Conservation (phyloP, 768 basidiomycete species). For the Lactifluus volemus region DNA sequence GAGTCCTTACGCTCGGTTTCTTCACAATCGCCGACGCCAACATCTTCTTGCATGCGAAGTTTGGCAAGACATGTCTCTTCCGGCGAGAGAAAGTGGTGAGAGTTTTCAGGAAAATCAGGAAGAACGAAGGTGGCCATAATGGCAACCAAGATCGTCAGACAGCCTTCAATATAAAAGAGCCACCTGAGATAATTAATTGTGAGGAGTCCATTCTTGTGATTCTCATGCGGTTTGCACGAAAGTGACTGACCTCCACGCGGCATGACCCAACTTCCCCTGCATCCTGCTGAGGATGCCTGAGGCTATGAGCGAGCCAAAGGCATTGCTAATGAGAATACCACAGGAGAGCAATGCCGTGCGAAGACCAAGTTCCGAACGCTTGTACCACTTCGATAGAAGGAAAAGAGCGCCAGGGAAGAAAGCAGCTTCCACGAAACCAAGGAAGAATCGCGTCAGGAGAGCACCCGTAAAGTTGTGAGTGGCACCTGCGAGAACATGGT, state of each 20-base stretch:
- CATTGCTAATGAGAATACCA: slow-evolving; percentile 71
- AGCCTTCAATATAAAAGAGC: slow-evolving; percentile 65
- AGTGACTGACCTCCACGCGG: slow-evolving; percentile 58
- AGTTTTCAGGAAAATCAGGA: slow-evolving; percentile 64
- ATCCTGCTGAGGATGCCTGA: slow-evolving; percentile 65
- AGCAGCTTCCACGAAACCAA: slow-evolving; percentile 53
- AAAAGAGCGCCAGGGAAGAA: slow-evolving; percentile 66
- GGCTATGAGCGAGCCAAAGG: slow-evolving; percentile 72
- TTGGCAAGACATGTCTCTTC: slow-evolving; percentile 49
- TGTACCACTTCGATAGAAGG: slow-evolving; percentile 67
- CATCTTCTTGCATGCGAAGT: slow-evolving; percentile 56
- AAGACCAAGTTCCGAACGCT: slow-evolving; percentile 56
- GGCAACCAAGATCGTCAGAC: slow-evolving; percentile 46
- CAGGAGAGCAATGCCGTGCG: slow-evolving; percentile 61
- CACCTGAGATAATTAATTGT: slow-evolving; percentile 35
- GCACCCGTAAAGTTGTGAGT: slow-evolving; percentile 43
- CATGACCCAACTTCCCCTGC: slow-evolving; percentile 57
- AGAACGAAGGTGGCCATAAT: slow-evolving; percentile 52
- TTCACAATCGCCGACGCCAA: slow-evolving; percentile 42
- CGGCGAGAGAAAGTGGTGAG: slow-evolving; percentile 48
- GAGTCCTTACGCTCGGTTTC: slow-evolving; percentile 31
- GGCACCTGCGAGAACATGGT: slow-evolving; percentile 8
- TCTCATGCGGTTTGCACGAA: slow-evolving; percentile 3
- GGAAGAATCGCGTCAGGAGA: slow-evolving; percentile 60
- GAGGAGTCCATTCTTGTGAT: not conserved